Base-by-base conservation (phyloP, 2,329 filamentous ascomycete species). In the Huntiella omanensis region DNA sequence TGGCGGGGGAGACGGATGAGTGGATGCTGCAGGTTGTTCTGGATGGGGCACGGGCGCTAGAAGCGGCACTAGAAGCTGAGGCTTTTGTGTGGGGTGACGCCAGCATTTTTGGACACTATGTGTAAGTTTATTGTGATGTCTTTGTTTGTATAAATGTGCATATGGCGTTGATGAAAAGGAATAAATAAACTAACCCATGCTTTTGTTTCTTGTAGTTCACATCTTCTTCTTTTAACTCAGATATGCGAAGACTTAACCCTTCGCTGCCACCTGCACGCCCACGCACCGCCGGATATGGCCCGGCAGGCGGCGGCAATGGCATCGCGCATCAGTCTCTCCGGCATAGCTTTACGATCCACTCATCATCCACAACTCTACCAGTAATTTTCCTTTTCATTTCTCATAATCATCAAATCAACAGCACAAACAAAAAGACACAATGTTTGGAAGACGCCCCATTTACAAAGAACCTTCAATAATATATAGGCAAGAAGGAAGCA, bases 171-270 rank as follows among this genome's bases (percentile, higher is more conserved):
- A 17, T 33, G 12, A 33, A 33, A 34, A 12, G 19, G 16, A 33
- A 28, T 8, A 28, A 34, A 7, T 5, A 15, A 15, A 33, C 12
- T 12, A 43, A 16, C 3, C 19, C 3, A 43, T 11, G n/a, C 12
- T 2, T 7, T 43, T 4, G 12, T 11, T 33, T 28, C 22, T 45
- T 7, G 12, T 13, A 47, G 46, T 32, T 7, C 37, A 10, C 37
- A 47, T n/a, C 33, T 47, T n/a, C 33, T 47, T 10, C 15, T 47
- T 5, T 33, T 47, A 15, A 47, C 46, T 10, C 39, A 47, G 12
- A 34, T 47, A 8, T 47, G 46, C 34, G 46, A 47, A 22, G 38
- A 42, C 13, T 40, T 47, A n/a, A 40, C 43, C 35, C 46, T 47
- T 8, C 33, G 46, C 16, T 47, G 40, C 22, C 22, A 40, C 4